These are phyloP conservation scores for Triticum aestivum DNA, from an alignment of 176 grass and related monocot species.

Conservation along the genomic window DNA sequence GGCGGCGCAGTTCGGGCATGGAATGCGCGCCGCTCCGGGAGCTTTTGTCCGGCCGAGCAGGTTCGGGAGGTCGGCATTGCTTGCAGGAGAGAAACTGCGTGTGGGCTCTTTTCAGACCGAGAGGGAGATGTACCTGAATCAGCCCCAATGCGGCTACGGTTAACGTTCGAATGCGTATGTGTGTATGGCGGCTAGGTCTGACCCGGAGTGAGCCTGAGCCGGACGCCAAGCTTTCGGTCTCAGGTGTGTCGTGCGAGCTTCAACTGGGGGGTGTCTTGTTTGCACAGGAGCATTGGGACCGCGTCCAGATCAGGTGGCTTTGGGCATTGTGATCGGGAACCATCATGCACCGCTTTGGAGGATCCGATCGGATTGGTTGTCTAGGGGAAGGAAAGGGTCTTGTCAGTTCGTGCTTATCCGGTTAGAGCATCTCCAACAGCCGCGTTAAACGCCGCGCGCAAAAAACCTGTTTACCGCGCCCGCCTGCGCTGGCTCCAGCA, in stretches of 20 bases:
- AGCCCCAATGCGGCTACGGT: background rate
- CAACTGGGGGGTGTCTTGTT: background rate
- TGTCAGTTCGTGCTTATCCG: slow-evolving; percentile 19
- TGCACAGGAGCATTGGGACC: background rate
- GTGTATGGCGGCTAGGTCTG: background rate
- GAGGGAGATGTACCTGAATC: background rate
- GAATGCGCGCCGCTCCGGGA: background rate
- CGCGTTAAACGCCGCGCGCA: no score
- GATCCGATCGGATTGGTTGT: slow-evolving; percentile 13
- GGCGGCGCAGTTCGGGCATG: background rate
- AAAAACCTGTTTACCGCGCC: no score
- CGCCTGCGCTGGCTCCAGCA: no score
- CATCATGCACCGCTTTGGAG: background rate
- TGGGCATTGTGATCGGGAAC: background rate
- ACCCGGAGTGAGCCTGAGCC: background rate
- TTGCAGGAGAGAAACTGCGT: background rate
- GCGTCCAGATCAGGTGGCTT: background rate
- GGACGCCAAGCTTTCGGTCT: background rate
- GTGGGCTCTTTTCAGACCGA: background rate
- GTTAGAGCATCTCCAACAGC: background rate
- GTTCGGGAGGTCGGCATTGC: background rate
- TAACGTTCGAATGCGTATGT: background rate
- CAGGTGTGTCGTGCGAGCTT: background rate
- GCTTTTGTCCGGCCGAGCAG: background rate
- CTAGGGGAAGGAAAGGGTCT: background rate